A percentile compares a stretch with the other conserved stretches of the same genome.
Conservation (phyloP, 768 basidiomycete genomes). For the Mrakia hoshinonis region DNA sequence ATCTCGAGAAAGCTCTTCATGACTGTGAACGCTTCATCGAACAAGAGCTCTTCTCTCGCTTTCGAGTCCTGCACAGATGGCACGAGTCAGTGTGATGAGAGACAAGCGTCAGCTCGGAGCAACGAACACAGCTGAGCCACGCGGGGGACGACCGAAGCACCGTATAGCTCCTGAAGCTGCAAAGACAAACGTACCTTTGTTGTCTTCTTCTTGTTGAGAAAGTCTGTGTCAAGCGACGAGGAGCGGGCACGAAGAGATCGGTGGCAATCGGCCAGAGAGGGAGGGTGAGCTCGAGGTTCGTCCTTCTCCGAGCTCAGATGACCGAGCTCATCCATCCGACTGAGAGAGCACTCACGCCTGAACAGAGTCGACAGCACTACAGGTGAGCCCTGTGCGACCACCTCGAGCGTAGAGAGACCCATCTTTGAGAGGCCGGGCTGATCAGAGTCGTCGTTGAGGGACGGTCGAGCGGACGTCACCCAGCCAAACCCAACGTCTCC, state of each 20-base stretch:
- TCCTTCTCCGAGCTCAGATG: neutral
- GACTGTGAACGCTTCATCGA: constrained; percentile 28
- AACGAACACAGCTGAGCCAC: neutral
- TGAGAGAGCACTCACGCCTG: constrained; percentile 1
- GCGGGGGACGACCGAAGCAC: no score
- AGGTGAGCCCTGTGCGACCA: constrained; percentile 20
- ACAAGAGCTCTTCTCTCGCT: constrained; percentile 28
- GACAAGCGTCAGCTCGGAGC: neutral
- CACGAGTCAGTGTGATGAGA: neutral
- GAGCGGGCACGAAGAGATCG: neutral
- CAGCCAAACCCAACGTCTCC: neutral
- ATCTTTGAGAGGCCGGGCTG: neutral
- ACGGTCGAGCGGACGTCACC: neutral
- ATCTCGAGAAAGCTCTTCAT: constrained; percentile 58
- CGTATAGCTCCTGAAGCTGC: neutral
- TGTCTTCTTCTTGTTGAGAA: constrained; percentile 25
- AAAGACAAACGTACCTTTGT: neutral
- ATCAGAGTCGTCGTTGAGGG: neutral
- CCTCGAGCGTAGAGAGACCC: constrained; percentile 21
- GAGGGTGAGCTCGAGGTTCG: neutral
- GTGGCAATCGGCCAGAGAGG: no score
- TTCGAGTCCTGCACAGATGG: constrained; percentile 21
- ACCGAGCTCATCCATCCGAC: no score
- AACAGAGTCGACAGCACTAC: constrained; percentile 25
- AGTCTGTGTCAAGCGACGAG: constrained; percentile 6